Evolutionary conservation across 768 basidiomycete species (phyloP).

Genomic region (Lenzites betulinus): DNA sequence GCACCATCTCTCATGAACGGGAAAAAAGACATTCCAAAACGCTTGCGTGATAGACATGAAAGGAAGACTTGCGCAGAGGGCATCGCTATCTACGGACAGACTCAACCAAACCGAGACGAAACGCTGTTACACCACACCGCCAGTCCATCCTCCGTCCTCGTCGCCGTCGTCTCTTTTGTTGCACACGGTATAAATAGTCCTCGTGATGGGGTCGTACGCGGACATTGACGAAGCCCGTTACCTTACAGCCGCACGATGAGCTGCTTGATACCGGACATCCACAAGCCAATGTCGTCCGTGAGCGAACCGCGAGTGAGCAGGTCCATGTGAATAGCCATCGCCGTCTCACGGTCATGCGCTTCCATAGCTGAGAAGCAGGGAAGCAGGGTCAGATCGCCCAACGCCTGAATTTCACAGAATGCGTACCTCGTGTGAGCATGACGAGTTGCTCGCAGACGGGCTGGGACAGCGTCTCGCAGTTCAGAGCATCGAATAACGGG

Average conservation of each 20-base stretch:
- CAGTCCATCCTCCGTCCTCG: conserved; percentile 10
- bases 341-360: conserved; percentile 71
- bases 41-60: not conserved
- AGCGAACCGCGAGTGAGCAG: conserved; percentile 77
- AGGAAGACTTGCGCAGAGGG: not conserved
- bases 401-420: not conserved
- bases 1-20: not conserved
- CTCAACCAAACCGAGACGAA: conserved; percentile 14
- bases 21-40: not conserved
- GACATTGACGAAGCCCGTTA: not conserved
- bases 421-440: conserved; percentile 72
- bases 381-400: not conserved
- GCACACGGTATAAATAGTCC: conserved; percentile 11
- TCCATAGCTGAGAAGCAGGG: conserved; percentile 66
- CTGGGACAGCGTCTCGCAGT: conserved; percentile 80
- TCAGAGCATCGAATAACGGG: conserved; percentile 87
- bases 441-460: conserved; percentile 71
- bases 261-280: conserved; percentile 92
- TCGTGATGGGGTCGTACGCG: not conserved
- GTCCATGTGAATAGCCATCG: conserved; percentile 83
- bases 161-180: conserved; percentile 11
- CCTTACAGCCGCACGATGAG: conserved; percentile 68
- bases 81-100: conserved; percentile 11
- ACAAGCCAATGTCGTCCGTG: conserved; percentile 80
- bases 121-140: conserved; percentile 5